Evolutionary conservation across 139 green algal genomes (phyloP).

Genomic region (Coelastrella sp.): DNA sequence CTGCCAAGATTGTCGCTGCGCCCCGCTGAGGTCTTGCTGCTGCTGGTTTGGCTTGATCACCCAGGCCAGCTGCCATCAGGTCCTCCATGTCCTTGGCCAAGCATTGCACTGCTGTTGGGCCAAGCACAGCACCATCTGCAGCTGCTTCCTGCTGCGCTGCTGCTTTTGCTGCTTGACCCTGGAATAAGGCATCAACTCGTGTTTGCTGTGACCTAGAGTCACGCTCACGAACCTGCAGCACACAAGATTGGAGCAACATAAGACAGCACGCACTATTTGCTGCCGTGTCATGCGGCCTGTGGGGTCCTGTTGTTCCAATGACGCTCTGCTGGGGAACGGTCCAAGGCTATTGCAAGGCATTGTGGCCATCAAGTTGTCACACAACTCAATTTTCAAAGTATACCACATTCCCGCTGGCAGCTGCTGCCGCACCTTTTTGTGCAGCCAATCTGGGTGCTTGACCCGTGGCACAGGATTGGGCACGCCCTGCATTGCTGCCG

Average conservation of each 20-base stretch:
- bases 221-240: constrained; percentile 74
- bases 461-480: constrained; percentile 77
- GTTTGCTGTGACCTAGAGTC: constrained; percentile 84
- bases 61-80: constrained; percentile 34
- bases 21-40: constrained; percentile 4
- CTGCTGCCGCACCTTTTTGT: constrained; percentile 68
- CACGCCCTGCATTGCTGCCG: constrained; percentile 92
- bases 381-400: too few relatives aligned
- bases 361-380: too few relatives aligned
- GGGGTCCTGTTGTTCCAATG: neutral
- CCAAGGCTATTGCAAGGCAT: neutral
- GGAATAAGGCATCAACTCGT: constrained; percentile 69
- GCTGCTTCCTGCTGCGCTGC: constrained; percentile 15
- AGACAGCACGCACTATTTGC: neutral
- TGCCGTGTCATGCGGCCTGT: neutral
- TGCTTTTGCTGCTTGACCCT: constrained; percentile 37
- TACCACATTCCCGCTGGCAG: neutral
- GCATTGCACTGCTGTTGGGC: neutral
- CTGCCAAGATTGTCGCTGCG: neutral
- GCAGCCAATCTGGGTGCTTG: constrained; percentile 96
- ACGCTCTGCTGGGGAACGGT: neutral
- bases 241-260: neutral
- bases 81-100: constrained; percentile 53
- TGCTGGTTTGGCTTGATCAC: constrained; percentile 5
- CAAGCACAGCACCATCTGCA: neutral